A percentile compares a stretch with the other conserved stretches of the same genome.
Evolutionary conservation across 495 filamentous ascomycete genomes (phyloP).

Genomic region (Penicillium chermesinum): DNA sequence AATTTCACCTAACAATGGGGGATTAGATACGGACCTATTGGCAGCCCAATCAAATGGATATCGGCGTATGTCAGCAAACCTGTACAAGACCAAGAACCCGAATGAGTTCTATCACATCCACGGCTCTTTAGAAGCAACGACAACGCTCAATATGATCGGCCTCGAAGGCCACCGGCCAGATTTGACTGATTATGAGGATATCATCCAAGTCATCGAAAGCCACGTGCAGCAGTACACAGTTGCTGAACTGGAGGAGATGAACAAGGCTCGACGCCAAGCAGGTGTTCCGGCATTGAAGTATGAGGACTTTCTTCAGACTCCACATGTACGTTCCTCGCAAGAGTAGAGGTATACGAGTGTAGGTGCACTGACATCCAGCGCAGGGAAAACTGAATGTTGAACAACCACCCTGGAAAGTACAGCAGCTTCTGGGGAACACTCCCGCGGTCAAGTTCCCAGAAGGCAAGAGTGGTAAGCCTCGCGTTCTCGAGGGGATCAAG

Average conservation of each 20-base stretch:
- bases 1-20: background rate
- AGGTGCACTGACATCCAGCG: conserved; percentile 2
- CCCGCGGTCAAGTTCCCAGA: conserved; percentile 51
- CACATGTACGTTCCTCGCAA: conserved; percentile 44
- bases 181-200: conserved; percentile 59
- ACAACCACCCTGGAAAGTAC: conserved; percentile 52
- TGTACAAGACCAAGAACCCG: conserved; percentile 63
- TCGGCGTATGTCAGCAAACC: conserved; percentile 67
- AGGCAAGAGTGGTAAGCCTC: conserved; percentile 22
- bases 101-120: conserved; percentile 73
- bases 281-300: conserved; percentile 62
- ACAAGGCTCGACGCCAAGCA: conserved; percentile 56
- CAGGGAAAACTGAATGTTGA: conserved; percentile 45
- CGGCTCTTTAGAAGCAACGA: conserved; percentile 66
- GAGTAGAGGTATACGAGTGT: no score
- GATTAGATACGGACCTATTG: conserved; percentile 63
- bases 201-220: conserved; percentile 61
- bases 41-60: conserved; percentile 68
- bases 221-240: conserved; percentile 60
- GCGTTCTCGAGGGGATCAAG: conserved; percentile 33
- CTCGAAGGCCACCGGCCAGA: conserved; percentile 58
- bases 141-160: conserved; percentile 66
- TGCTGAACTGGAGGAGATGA: conserved; percentile 60
- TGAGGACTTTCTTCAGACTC: conserved; percentile 57
- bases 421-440: conserved; percentile 38